Evolutionary conservation across 129 eudicot species (phyloP), one percentile per base, ranked within the genome.

Genomic region (Silybum marianum): DNA sequence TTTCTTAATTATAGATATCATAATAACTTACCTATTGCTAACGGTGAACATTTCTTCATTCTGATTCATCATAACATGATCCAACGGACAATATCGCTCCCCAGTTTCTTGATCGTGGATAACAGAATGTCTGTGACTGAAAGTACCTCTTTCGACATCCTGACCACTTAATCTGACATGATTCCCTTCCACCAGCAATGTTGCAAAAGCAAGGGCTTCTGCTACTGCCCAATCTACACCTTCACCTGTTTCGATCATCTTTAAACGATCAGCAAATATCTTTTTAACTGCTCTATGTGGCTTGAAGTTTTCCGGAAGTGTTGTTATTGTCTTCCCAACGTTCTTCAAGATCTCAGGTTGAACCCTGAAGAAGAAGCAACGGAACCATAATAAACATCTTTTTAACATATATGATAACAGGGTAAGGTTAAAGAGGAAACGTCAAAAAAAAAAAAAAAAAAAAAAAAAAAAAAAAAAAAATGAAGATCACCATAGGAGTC

Each of bases 11-110:
- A n/a, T n/a, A n/a, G n/a, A n/a, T n/a, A n/a, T n/a, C n/a, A n/a
- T n/a, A n/a, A n/a, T n/a, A n/a, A n/a, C n/a, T n/a, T n/a, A 91
- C 98, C 98, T 94, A 90, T 95, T 95, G 89, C 99, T 95, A 68
- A 95, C 99, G 25, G 97, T 95, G 77, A 92, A 95, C 97, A 95
- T 89, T 88, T 95, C 99, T 14, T 75, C 90, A 65, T 91, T 79
- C 83, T 95, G 99, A 84, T 95, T 89, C 38, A 63, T 73, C 78
- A 85, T 81, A 24, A 95, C 92, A 79, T 95, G 97, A 81, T 91
- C 97, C 80, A 92, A 78, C 9, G 99, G 99, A 81, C 99, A 95
- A 81, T 95, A 92, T 44, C 82, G 82, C 48, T 92, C 88, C 24
- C 99, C 99, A 0, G 97, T 92, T 87, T 89, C 99, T 72, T 95